phyloP scores from a whole-genome alignment of 2,329 filamentous ascomycete genomes.

The Aspergillus pseudotamarii region DNA sequence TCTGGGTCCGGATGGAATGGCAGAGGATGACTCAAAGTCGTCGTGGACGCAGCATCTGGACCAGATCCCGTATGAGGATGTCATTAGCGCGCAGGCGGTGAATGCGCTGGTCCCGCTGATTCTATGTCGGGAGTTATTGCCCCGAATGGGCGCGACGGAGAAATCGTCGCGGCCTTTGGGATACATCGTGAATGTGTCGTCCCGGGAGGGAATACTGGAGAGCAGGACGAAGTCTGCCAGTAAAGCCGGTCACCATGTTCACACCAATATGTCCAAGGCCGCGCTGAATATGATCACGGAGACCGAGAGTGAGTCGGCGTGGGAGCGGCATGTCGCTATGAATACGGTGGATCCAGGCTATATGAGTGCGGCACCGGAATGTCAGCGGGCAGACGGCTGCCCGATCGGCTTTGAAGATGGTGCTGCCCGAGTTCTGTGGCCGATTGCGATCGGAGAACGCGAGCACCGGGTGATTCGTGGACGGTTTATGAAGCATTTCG shows the following conservation, averaged over 20 bases:
- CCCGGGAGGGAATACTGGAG: conserved; percentile 42
- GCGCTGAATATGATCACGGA: conserved; percentile 48
- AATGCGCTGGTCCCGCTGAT: conserved; percentile 45
- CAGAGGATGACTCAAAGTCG: conserved; percentile 23
- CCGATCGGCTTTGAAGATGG: conserved; percentile 45
- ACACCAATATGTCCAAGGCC: conserved; percentile 47
- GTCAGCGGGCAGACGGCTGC: conserved; percentile 28
- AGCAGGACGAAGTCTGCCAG: conserved; percentile 10
- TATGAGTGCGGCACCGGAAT: conserved; percentile 42
- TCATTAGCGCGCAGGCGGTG: conserved; percentile 41
- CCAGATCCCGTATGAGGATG: conserved; percentile 44
- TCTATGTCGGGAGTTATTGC: conserved; percentile 40
- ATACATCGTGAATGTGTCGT: conserved; percentile 38
- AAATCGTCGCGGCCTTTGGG: conserved; percentile 6
- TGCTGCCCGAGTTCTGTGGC: conserved; percentile 41
- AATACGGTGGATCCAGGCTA: conserved; percentile 45
- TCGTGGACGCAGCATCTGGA: conserved; percentile 40
- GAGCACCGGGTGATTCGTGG: conserved; percentile 20
- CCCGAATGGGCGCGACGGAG: conserved; percentile 26
- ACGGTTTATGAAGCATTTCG: conserved; percentile 29
- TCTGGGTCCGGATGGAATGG: conserved; percentile 6
- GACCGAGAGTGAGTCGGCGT: conserved; percentile 36
- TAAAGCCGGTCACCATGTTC: conserved; percentile 40
- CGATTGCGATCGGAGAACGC: conserved; percentile 30
- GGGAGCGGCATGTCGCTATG: conserved; percentile 38